Evolutionary conservation across 345 rosid species (phyloP), one percentile per base, ranked within the genome.

Genomic region (Balakata baccata): DNA sequence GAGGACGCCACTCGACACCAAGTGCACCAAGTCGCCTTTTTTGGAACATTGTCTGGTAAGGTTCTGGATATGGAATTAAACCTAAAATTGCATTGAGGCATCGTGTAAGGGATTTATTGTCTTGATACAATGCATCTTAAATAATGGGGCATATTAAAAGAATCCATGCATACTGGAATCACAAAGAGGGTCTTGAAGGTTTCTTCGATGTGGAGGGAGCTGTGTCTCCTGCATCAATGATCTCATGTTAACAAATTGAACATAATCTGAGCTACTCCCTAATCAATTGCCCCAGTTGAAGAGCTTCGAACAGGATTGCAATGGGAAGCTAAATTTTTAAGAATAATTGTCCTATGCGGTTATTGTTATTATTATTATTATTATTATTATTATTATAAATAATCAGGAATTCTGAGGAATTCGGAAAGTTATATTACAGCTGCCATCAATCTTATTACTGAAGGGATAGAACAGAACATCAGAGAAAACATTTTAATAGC

Each of bases 41-140:
- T 70, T 78, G 81, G 69, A 78, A 78, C 73, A 46, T 78, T 34
- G 77, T 78, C 74, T 78, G 81, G 25, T 78, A 78, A 68, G 81
- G 81, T 68, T 78, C 81, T 68, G 81, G 51, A 22, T 78, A 78
- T 61, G 81, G 81, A 61, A 78, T 53, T 73, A 78, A 68, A 73
- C 81, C 81, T 78, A 52, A 22, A 73, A 52, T 60, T 6, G 22
- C 56, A 56, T 38, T 17, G 18, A 61, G 68, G 1, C 22, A 62
- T 10, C 23, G 41, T 20, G 57, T 43, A 10, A 67, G 18, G 64
- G 39, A 25, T 39, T 3, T 38, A n/a, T 11, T n/a, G 34, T 17
- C 47, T n/a, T 22, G 0, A 23, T 58, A 58, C 22, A 10, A 58
- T 4, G 53, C 51, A 65, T 66, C 14, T 62, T 65, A 64, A 59